A percentile compares a stretch with the other conserved stretches of the same genome.
phyloP scores from a whole-genome alignment of 306 rosid species.

The Medicago ruthenica region DNA sequence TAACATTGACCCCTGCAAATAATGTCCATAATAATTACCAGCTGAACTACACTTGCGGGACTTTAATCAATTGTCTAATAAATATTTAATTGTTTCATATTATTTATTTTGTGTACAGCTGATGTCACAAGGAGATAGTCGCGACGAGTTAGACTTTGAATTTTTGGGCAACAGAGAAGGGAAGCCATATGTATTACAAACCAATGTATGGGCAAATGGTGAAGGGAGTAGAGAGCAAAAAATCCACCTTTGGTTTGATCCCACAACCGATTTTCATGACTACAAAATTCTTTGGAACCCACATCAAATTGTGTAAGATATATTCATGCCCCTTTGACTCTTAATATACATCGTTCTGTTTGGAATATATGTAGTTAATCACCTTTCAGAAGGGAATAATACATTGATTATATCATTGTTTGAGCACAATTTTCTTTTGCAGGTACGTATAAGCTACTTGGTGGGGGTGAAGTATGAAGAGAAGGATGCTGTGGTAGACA shows the following conservation, averaged over 20 bases:
- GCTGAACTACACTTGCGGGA: no score
- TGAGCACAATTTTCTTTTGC: slow-evolving; percentile 15
- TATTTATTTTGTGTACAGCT: slow-evolving; percentile 42
- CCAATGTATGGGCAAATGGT: slow-evolving; percentile 63
- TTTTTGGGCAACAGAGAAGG: slow-evolving; percentile 65
- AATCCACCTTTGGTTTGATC: slow-evolving; percentile 67
- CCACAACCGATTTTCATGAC: slow-evolving; percentile 51
- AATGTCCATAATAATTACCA: no score
- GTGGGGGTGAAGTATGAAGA: slow-evolving; percentile 79
- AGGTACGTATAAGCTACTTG: slow-evolving; percentile 79
- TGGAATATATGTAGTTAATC: no score
- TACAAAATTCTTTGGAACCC: slow-evolving; percentile 63
- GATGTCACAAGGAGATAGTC: slow-evolving; percentile 43
- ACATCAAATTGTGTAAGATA: slow-evolving; percentile 68
- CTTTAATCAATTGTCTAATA: neutral
- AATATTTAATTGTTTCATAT: neutral
- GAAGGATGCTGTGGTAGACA: slow-evolving; percentile 56
- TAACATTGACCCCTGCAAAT: no score
- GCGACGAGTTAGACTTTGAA: slow-evolving; percentile 71
- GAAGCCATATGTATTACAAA: slow-evolving; percentile 53
- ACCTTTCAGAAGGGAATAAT: neutral
- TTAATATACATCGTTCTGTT: no score
- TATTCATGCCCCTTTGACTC: neutral
- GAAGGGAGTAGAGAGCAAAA: slow-evolving; percentile 60
- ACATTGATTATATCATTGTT: neutral